These are phyloP conservation scores for Fusarium verrucosum DNA, from an alignment of 2,329 filamentous ascomycete genomes.

Conservation along the genomic window DNA sequence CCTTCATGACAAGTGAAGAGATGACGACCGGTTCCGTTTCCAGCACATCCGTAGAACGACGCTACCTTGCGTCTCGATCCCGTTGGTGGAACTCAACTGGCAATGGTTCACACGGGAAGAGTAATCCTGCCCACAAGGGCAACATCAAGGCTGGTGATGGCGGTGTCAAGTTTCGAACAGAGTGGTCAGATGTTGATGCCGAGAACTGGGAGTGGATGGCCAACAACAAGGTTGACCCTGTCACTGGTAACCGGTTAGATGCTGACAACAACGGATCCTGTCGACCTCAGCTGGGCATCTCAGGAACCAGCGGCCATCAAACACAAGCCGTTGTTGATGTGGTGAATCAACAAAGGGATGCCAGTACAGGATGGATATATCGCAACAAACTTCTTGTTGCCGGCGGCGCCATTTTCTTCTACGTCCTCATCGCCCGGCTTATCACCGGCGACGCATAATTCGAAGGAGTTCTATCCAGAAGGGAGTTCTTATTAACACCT, in stretches of 20 bases:
- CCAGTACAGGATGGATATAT: slow-evolving; percentile 82
- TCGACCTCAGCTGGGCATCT: slow-evolving; percentile 66
- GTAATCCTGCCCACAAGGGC: slow-evolving; percentile 67
- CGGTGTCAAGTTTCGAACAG: slow-evolving; percentile 84
- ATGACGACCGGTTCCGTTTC: slow-evolving; percentile 95
- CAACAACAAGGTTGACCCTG: slow-evolving; percentile 79
- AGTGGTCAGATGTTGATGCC: slow-evolving; percentile 89
- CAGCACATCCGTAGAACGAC: slow-evolving; percentile 79
- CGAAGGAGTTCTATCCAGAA: not conserved
- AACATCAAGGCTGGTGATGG: slow-evolving; percentile 93
- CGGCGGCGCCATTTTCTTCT: slow-evolving; percentile 76
- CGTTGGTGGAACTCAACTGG: slow-evolving; percentile 98
- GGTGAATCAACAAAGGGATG: slow-evolving; percentile 78
- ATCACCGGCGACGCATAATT: slow-evolving; percentile 60
- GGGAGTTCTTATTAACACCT: slow-evolving; percentile 3
- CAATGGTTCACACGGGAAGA: slow-evolving; percentile 74
- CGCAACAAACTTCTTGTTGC: slow-evolving; percentile 81
- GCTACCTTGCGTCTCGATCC: slow-evolving; percentile 77
- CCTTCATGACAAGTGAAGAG: slow-evolving; percentile 98
- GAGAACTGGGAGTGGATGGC: slow-evolving; percentile 95
- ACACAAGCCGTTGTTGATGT: slow-evolving; percentile 79
- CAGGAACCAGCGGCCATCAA: slow-evolving; percentile 68
- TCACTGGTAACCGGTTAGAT: slow-evolving; percentile 71
- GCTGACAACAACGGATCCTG: slow-evolving; percentile 62
- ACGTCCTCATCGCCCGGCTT: slow-evolving; percentile 82